A percentile compares a stretch with the other conserved stretches of the same genome.
Conservation (phyloP, 495 filamentous ascomycete species). For the Penicillium salamii region DNA sequence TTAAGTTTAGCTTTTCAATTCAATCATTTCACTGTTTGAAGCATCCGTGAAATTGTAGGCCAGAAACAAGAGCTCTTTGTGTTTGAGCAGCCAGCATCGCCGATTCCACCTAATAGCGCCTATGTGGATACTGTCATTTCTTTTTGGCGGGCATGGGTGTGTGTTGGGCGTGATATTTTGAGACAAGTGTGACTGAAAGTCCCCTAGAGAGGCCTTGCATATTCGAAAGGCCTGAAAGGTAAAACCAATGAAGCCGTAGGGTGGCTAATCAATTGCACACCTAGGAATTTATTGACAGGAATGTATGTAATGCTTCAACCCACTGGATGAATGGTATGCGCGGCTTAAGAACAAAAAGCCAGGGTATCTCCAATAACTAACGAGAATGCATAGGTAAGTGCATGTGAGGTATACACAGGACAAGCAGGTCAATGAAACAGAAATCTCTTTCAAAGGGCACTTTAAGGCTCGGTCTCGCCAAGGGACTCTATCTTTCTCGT, state of each 20-base stretch:
- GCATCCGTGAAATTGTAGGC: not conserved
- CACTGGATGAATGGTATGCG: not conserved
- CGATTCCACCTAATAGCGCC: no score
- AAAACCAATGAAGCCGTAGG: no score
- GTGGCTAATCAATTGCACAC: not conserved
- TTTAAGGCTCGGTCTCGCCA: slow-evolving; percentile 20
- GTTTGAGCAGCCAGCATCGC: not conserved
- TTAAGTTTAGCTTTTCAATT: slow-evolving; percentile 4
- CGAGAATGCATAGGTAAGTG: slow-evolving; percentile 5
- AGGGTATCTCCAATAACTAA: slow-evolving; percentile 10
- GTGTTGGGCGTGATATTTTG: no score
- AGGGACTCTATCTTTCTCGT: slow-evolving; percentile 39
- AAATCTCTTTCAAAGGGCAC: not conserved
- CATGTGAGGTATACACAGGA: slow-evolving; percentile 10
- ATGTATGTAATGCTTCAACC: not conserved
- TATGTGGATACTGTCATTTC: no score
- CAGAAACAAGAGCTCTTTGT: not conserved
- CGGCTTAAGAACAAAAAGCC: slow-evolving; percentile 2
- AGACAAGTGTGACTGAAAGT: no score
- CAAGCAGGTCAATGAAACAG: not conserved
- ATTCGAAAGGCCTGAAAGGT: no score
- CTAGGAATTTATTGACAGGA: not conserved
- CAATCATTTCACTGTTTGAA: not conserved
- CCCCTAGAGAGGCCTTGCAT: no score
- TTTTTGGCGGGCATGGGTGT: no score